Evolutionary conservation across 441 rosid species (phyloP), one percentile per base, ranked within the genome.

Genomic region (Theobroma grandiflorum): DNA sequence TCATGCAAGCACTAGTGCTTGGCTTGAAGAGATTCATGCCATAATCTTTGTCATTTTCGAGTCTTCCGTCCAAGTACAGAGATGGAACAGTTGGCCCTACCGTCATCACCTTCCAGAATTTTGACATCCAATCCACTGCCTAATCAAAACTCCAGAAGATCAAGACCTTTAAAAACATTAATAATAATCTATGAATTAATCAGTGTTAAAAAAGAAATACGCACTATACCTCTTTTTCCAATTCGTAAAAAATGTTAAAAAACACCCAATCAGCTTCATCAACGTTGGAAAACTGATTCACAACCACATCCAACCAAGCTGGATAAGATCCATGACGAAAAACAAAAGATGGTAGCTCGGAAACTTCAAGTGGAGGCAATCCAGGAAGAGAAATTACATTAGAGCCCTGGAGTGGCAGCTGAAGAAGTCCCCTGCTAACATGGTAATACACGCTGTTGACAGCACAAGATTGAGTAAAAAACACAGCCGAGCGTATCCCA

Each of bases 61-160:
- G 61, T 31, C 86, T 76, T 37, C 83, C 83, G 83, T 92, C 93
- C 61, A 91, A 80, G 80, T 78, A 90, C 72, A 65, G 71, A 3
- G 97, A 91, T 43, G 93, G 92, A 26, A 87, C 55, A 0, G 90
- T 89, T 31, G 93, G 91, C 7, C 94, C 91, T 11, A 90, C 38
- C 0, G 93, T 86, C 81, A 72, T 31, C 12, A 90, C 2, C 0
- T 64, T 73, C 87, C 91, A 89, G 8, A 22, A 69, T 50, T 84
- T 81, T 1, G 88, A 79, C 80, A 90, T 74, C 90, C 82, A 62
- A 45, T 75, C 78, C 40, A 67, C 53, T 4, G 6, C 62, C 45
- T 71, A 16, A 33, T 16, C 1, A 69, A 10, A 69, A 15, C 22
- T 76, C 81, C 80, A 59, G 71, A 20, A 65, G 82, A 89, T 84